Conservation (phyloP, 2,329 filamentous ascomycete species). For the Alternaria sp. region DNA sequence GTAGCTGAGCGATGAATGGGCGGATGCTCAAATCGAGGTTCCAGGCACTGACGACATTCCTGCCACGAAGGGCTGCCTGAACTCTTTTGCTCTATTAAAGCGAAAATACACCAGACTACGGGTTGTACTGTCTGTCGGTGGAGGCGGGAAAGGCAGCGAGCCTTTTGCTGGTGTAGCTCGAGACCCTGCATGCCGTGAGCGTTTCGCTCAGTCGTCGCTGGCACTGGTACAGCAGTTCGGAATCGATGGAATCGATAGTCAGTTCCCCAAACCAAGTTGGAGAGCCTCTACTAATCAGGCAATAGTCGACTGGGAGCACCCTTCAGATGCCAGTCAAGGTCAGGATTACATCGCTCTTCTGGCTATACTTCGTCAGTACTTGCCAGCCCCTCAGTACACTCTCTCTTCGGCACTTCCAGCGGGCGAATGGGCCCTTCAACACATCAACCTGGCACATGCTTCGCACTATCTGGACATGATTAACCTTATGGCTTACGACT, state of each 20-base stretch:
- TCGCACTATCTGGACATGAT: slow-evolving; percentile 73
- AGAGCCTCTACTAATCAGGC: slow-evolving; percentile 15
- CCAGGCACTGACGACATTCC: slow-evolving; percentile 61
- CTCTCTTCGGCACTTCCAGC: slow-evolving; percentile 76
- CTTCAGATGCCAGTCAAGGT: slow-evolving; percentile 69
- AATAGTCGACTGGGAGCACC: slow-evolving; percentile 82
- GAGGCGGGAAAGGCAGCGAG: slow-evolving; percentile 70
- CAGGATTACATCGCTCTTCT: slow-evolving; percentile 73
- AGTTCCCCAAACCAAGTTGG: neutral
- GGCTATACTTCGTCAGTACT: slow-evolving; percentile 67
- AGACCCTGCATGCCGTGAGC: slow-evolving; percentile 65
- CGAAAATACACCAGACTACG: slow-evolving; percentile 72
- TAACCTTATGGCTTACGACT: slow-evolving; percentile 83
- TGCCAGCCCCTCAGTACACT: slow-evolving; percentile 72
- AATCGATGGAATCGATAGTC: slow-evolving; percentile 78
- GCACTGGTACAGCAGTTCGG: slow-evolving; percentile 73
- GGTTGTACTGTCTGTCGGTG: slow-evolving; percentile 79
- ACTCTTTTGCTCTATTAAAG: slow-evolving; percentile 76
- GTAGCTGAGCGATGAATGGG: slow-evolving; percentile 80
- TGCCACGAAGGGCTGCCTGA: slow-evolving; percentile 61
- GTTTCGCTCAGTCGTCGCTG: slow-evolving; percentile 72
- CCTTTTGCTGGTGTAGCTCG: slow-evolving; percentile 72
- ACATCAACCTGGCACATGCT: slow-evolving; percentile 70
- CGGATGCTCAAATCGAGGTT: slow-evolving; percentile 73
- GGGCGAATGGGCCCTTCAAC: slow-evolving; percentile 67